phyloP scores from a whole-genome alignment of 495 filamentous ascomycete species.

The Opeltia flavorubescens region DNA sequence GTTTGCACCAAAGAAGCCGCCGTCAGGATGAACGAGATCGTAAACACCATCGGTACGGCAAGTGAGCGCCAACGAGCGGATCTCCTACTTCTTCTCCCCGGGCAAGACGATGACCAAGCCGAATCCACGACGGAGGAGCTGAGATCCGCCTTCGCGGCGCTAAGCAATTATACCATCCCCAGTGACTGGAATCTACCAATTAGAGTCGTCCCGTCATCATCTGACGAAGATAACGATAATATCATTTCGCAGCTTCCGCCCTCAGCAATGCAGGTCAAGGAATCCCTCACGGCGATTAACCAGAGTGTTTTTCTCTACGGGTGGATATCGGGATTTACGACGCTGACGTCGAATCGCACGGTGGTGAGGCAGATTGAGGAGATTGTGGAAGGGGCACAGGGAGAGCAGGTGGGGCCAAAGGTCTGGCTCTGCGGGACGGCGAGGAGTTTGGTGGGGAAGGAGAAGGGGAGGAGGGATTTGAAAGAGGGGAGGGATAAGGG shows the following conservation, averaged over 20 bases:
- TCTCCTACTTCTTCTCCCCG: slow-evolving; percentile 41
- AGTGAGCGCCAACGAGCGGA: slow-evolving; percentile 42
- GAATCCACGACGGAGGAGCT: slow-evolving; percentile 10
- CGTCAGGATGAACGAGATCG: slow-evolving; percentile 50
- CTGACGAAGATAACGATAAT: no score
- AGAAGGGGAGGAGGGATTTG: slow-evolving; percentile 26
- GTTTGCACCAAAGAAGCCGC: slow-evolving; percentile 51
- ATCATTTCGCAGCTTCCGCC: slow-evolving; percentile 29
- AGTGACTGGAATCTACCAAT: slow-evolving; percentile 36
- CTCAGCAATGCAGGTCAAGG: slow-evolving; percentile 25
- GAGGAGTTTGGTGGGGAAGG: slow-evolving; percentile 51
- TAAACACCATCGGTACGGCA: slow-evolving; percentile 48
- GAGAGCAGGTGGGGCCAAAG: slow-evolving; percentile 35
- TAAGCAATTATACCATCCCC: slow-evolving; percentile 40
- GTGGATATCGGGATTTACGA: slow-evolving; percentile 45
- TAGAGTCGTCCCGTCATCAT: slow-evolving; percentile 23
- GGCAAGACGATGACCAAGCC: slow-evolving; percentile 25
- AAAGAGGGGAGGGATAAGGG: neutral
- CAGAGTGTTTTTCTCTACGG: slow-evolving; percentile 54
- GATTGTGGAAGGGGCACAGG: slow-evolving; percentile 32
- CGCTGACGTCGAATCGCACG: slow-evolving; percentile 51
- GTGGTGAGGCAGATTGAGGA: slow-evolving; percentile 49
- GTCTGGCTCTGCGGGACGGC: slow-evolving; percentile 51
- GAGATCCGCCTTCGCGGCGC: slow-evolving; percentile 22
- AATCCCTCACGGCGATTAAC: slow-evolving; percentile 46